Base-by-base conservation (phyloP, 306 rosid genomes). In the Acacia melanoxylon region DNA sequence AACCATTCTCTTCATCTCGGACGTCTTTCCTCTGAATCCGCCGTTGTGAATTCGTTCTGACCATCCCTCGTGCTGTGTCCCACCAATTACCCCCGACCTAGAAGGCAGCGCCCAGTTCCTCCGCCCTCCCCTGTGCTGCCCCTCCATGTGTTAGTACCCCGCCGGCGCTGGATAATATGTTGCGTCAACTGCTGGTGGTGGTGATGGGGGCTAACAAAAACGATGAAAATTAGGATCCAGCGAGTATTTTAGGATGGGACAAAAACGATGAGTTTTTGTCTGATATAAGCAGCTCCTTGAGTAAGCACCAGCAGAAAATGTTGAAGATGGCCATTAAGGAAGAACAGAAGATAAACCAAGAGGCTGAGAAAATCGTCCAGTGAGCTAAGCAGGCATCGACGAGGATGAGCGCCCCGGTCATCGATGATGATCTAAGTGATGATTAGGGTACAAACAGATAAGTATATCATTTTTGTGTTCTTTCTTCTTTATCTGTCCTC, bases 21-120 rank as follows among this genome's bases (percentile, higher is more conserved):
- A 35, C 37, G 6, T 35, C 37, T 35, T 4, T 6, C 37, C 37
- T 33, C 5, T 33, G 37, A 33, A 33, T 33, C 37, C 37, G 5
- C 37, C 66, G 15, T 67, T 48, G 56, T 94, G 37, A 35, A 35
- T 35, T 35, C 98, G 11, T 94, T 97, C 74, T 88, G 89, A 5
- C 90, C 98, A 15, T 94, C 94, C 16, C 90, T 69, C 22, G 87
- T 79, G 85, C 92, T 85, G 92, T 1, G 88, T 88, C 15, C 94
- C 91, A 1, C 93, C 83, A 0, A 90, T 82, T 1, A 66, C 87
- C 1, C 98, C 98, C 0, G 99, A 95, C 0, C 90, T 93, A 29
- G 99, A 93, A 16, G 99, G 98, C 54, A 95, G 82, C 25, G 98
- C 99, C 74, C 93, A 85, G 2, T 93, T 89, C 42, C 78, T 58